Evolutionary conservation across 768 basidiomycete species (phyloP).

Genomic region (Pulveroboletus sp.): DNA sequence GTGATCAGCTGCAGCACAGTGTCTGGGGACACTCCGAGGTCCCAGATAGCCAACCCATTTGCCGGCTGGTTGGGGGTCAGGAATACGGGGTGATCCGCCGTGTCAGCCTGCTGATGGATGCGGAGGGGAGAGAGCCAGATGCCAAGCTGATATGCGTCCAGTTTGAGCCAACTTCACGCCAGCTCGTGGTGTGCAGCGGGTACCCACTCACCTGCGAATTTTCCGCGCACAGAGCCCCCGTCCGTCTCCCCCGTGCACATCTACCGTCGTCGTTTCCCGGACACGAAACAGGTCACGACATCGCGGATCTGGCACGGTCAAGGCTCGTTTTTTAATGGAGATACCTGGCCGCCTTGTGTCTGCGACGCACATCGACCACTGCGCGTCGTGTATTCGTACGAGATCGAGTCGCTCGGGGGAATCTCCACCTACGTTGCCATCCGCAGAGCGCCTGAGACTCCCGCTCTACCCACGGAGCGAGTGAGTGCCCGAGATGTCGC

Average conservation of each 20-base stretch:
- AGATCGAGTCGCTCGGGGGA: constrained; percentile 1
- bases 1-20: constrained; percentile 3
- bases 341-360: neutral
- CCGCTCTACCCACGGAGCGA: neutral
- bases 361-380: neutral
- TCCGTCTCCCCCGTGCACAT: no score
- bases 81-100: constrained; percentile 3
- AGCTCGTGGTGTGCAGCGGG: no score
- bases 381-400: neutral
- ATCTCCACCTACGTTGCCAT: neutral
- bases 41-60: neutral
- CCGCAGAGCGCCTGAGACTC: neutral
- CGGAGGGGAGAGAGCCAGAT: no score
- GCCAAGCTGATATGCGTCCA: no score
- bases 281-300: no score
- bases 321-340: neutral
- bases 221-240: no score
- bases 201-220: no score
- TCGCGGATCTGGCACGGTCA: neutral
- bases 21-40: constrained; percentile 3
- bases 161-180: no score
- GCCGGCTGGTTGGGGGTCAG: neutral
- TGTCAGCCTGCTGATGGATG: no score
- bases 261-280: no score
- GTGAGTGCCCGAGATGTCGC: neutral